Conservation (phyloP, 192 early-diverging fungal genomes). For the Thamnidium elegans region DNA sequence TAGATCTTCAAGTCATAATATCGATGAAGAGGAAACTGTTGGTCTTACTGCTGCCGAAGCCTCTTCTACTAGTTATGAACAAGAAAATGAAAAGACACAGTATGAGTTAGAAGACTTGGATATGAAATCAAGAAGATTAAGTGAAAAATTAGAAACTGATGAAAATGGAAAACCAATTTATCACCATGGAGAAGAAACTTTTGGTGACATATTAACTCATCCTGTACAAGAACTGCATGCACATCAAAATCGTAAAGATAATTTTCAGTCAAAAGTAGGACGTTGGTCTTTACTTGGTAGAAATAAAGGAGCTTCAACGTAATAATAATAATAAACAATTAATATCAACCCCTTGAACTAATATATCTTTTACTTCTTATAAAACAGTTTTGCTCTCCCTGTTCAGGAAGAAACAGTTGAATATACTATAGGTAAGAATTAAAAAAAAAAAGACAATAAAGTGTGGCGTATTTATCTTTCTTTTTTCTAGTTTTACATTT, state of each 20-base stretch:
- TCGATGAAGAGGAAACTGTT: neutral
- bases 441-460: neutral
- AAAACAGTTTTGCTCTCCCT: neutral
- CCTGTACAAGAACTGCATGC: slow-evolving; percentile 26
- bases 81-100: slow-evolving; percentile 2
- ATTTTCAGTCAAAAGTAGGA: neutral
- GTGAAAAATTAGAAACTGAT: neutral
- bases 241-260: slow-evolving; percentile 1
- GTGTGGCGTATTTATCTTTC: neutral
- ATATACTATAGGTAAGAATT: neutral
- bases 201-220: slow-evolving; percentile 27
- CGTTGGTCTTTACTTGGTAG: too few species aligned
- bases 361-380: neutral
- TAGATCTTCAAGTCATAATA: neutral
- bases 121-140: slow-evolving; percentile 1
- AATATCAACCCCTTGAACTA: neutral
- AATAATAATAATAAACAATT: neutral
- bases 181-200: slow-evolving; percentile 32
- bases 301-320: too few species aligned
- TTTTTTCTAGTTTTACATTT: slow-evolving; percentile 31
- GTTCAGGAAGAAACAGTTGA: neutral
- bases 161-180: slow-evolving; percentile 9
- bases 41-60: neutral
- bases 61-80: neutral
- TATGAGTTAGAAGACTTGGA: slow-evolving; percentile 6